phyloP scores from a whole-genome alignment of 345 rosid genomes.

The Carallia pectinifolia region DNA sequence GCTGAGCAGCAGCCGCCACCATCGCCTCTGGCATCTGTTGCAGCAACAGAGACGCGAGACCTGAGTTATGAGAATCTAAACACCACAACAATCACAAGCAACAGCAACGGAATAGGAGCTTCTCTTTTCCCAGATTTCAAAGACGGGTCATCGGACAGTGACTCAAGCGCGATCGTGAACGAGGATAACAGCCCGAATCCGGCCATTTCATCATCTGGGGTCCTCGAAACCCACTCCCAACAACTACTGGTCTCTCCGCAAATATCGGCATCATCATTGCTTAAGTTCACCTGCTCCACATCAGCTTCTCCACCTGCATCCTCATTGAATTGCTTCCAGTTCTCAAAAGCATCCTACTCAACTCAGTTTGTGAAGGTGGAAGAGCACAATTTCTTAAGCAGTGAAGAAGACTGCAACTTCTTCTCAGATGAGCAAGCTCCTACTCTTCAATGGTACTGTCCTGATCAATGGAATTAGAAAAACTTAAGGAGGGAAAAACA shows the following conservation, averaged over 20 bases:
- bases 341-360: slow-evolving; percentile 24
- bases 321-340: slow-evolving; percentile 16
- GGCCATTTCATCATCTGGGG: slow-evolving; percentile 41
- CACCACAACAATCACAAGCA: slow-evolving; percentile 1
- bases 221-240: slow-evolving; percentile 34
- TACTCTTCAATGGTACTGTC: slow-evolving; percentile 71
- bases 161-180: slow-evolving; percentile 77
- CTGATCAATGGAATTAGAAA: slow-evolving; percentile 48
- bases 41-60: slow-evolving; percentile 28
- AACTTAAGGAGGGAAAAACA: neutral
- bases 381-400: slow-evolving; percentile 70
- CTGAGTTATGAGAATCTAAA: slow-evolving; percentile 48
- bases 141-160: slow-evolving; percentile 89
- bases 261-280: slow-evolving; percentile 13
- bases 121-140: slow-evolving; percentile 48
- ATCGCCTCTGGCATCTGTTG: slow-evolving; percentile 26
- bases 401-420: slow-evolving; percentile 75
- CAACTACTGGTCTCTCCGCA: slow-evolving; percentile 29
- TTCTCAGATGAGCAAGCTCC: slow-evolving; percentile 92
- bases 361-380: slow-evolving; percentile 75
- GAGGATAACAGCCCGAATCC: slow-evolving; percentile 70
- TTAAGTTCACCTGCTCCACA: slow-evolving; percentile 11
- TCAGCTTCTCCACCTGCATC: slow-evolving; percentile 27
- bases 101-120: slow-evolving; percentile 14
- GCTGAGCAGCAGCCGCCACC: slow-evolving; percentile 20